Conservation (phyloP, 139 green algal species). For the Chlamydomonas asymmetrica region DNA sequence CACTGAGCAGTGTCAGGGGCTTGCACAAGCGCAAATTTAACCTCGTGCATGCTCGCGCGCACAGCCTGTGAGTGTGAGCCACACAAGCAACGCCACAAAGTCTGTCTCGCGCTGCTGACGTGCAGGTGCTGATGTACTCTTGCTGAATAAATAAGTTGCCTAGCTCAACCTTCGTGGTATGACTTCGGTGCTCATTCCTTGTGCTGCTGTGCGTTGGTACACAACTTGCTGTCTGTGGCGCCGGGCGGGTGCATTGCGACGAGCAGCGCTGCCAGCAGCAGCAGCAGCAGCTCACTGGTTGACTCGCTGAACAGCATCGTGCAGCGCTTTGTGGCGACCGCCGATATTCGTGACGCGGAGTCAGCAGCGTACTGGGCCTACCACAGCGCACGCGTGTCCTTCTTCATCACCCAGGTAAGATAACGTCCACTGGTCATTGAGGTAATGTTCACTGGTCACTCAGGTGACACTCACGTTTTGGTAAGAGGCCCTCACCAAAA, state of each 20-base stretch:
- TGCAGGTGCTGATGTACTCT: no score
- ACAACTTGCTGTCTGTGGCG: neutral
- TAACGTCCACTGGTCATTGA: no score
- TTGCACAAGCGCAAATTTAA: neutral
- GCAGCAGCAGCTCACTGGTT: no score
- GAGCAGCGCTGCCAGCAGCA: no score
- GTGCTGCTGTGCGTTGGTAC: neutral
- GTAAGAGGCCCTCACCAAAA: neutral
- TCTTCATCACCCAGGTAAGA: conserved; percentile 69
- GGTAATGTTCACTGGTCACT: neutral
- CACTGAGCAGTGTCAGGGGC: neutral
- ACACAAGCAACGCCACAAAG: no score
- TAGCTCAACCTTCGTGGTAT: conserved; percentile 1
- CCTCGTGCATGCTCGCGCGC: neutral
- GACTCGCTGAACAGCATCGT: neutral
- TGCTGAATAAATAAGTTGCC: no score
- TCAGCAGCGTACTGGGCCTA: conserved; percentile 74
- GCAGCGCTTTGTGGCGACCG: neutral
- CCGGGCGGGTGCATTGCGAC: neutral
- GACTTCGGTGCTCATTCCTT: neutral
- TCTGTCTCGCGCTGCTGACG: no score
- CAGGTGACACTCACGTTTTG: neutral
- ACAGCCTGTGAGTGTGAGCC: no score
- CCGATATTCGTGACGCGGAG: conserved; percentile 14
- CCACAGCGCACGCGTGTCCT: conserved; percentile 63